Base-by-base conservation (phyloP, 148 eudicot genomes). In the Euryodendron excelsum region DNA sequence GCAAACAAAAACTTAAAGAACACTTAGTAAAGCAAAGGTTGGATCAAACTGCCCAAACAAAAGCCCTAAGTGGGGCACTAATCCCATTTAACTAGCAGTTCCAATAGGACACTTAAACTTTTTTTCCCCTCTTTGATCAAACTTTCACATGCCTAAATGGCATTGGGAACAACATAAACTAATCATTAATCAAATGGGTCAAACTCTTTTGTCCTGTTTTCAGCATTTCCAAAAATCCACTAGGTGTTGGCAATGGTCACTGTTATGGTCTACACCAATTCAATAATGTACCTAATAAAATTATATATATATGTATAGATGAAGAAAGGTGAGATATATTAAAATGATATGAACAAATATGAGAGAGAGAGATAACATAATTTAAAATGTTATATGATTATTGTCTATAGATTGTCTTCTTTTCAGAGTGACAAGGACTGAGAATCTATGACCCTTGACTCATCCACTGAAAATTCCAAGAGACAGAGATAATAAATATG, bases 81-180 rank as follows among this genome's bases (percentile, higher is more conserved):
- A 84, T 74, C 41, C 69, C 44, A 75, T 66, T 83, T 78, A 76
- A 55, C 69, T 76, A 33, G 28, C 78, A 69, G 81, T 87, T 56
- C 78, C 78, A 83, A 80, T 44, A 74, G 79, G 55, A 78, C 80
- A 77, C 77, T 78, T 68, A 78, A 80, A 65, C 33, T 13, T 20
- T 70, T 78, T 45, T 80, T 85, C 77, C 58, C 78, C 5, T 61
- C 74, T 72, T 81, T 78, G 75, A 84, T 82, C 85, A 74, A 85
- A 74, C 80, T 73, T 88, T 58, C 90, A 90, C 88, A 90, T 91
- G 90, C 88, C 78, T 75, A 79, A 76, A 77, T 83, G 89, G 87
- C 93, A 79, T 87, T 90, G 90, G 93, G 86, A 91, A 87, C 83
- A 70, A 80, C 92, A 88, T 76, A 69, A 77, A 75, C 85, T 88